phyloP scores from a whole-genome alignment of 768 basidiomycete species.

The Rhodotorula babjevae region DNA sequence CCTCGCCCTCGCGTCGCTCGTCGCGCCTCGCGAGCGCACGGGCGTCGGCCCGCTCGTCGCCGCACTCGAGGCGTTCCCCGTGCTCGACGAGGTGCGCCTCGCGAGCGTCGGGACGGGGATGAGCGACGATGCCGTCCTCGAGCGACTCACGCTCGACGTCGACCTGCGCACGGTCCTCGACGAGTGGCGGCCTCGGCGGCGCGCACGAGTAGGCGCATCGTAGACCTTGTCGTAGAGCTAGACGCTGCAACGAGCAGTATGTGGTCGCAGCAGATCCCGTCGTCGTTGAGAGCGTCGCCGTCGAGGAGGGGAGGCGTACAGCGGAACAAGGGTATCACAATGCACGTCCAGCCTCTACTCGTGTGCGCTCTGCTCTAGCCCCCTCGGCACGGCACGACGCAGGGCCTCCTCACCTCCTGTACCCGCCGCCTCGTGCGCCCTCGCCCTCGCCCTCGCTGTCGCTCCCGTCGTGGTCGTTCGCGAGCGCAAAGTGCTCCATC shows the following conservation, averaged over 20 bases:
- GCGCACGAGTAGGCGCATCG: too few species aligned
- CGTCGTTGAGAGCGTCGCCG: too few species aligned
- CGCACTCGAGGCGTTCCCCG: background rate
- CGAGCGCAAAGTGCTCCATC: conserved; percentile 22
- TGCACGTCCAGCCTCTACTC: background rate
- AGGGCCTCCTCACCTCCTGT: background rate
- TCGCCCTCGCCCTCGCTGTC: conserved; percentile 6
- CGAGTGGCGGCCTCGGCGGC: too few species aligned
- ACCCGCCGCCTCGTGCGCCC: background rate
- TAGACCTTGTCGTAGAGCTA: too few species aligned
- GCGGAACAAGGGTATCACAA: too few species aligned
- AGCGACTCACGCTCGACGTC: background rate
- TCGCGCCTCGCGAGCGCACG: background rate
- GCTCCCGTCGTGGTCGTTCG: conserved; percentile 22
- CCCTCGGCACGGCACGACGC: too few species aligned
- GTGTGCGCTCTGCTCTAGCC: background rate
- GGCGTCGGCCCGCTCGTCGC: background rate
- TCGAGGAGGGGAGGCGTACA: too few species aligned
- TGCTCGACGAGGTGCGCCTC: background rate
- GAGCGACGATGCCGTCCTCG: background rate
- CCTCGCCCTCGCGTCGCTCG: conserved; percentile 5
- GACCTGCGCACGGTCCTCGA: too few species aligned
- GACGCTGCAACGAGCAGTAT: too few species aligned
- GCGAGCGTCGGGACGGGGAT: too few species aligned
- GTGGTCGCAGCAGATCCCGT: too few species aligned